A percentile compares a stretch with the other conserved stretches of the same genome.
Evolutionary conservation across 140 eudicot species (phyloP).

Genomic region (Oenanthe javanica): DNA sequence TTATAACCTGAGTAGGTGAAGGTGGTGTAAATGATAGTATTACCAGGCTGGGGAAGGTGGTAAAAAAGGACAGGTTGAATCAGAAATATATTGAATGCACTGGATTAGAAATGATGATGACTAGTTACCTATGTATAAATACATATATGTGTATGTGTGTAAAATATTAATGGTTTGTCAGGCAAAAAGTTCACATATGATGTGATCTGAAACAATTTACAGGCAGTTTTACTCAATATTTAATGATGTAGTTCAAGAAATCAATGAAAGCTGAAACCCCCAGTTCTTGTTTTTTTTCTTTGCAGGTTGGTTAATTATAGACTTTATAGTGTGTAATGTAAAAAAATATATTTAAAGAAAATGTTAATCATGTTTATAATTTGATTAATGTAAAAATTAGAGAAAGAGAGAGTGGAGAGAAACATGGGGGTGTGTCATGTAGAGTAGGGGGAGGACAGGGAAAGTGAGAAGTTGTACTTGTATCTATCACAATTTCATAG

Average conservation of each 20-base stretch:
- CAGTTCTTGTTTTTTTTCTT: not conserved
- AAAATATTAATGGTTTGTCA: not conserved
- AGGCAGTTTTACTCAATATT: not conserved
- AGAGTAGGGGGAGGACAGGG: not conserved
- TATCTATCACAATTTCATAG: not conserved
- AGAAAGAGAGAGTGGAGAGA: not conserved
- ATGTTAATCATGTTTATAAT: too few species aligned
- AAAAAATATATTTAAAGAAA: too few species aligned
- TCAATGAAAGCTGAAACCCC: slow-evolving; percentile 2
- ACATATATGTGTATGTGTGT: not conserved
- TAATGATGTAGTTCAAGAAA: not conserved
- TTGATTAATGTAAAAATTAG: not conserved
- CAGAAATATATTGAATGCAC: slow-evolving; percentile 4
- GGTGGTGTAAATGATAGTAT: not conserved
- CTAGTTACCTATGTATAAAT: not conserved
- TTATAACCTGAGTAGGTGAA: not conserved
- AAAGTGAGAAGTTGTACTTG: not conserved
- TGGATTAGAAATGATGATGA: not conserved
- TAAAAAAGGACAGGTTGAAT: slow-evolving; percentile 1
- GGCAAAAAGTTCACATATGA: not conserved
- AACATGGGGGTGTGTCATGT: not conserved
- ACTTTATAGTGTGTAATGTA: too few species aligned
- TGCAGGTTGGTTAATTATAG: not conserved
- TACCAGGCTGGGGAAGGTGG: not conserved
- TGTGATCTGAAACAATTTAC: not conserved